Evolutionary conservation across 2,329 filamentous ascomycete species (phyloP).

Genomic region (Alternaria sp.): DNA sequence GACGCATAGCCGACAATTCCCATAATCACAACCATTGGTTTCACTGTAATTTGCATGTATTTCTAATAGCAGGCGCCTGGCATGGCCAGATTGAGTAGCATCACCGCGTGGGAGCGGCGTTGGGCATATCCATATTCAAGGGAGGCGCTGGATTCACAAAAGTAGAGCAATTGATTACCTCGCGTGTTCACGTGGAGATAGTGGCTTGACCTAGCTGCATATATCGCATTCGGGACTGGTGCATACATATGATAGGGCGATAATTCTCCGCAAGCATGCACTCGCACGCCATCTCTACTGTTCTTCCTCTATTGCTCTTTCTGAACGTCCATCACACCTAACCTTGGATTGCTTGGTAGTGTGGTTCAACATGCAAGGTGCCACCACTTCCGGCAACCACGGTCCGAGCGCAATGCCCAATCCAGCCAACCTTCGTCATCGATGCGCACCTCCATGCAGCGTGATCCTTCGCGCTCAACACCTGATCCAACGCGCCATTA

Average conservation of each 20-base stretch:
- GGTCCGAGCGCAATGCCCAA: slow-evolving; percentile 1
- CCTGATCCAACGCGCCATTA: neutral
- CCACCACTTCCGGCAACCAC: neutral
- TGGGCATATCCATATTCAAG: slow-evolving; percentile 15
- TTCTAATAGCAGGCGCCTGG: slow-evolving; percentile 37
- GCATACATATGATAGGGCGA: neutral
- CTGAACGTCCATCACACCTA: no score
- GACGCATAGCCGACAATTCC: slow-evolving; percentile 32
- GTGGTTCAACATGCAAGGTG: neutral
- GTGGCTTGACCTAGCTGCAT: slow-evolving; percentile 10
- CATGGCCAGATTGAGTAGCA: slow-evolving; percentile 38
- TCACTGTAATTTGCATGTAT: slow-evolving; percentile 44
- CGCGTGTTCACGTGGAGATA: slow-evolving; percentile 13
- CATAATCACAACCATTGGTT: slow-evolving; percentile 26
- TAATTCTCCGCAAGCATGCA: neutral
- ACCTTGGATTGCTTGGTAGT: neutral
- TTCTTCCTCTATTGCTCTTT: neutral
- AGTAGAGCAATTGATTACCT: slow-evolving; percentile 13
- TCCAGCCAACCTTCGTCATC: slow-evolving; percentile 5
- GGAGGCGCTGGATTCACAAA: slow-evolving; percentile 22
- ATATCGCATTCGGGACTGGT: neutral
- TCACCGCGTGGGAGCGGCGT: slow-evolving; percentile 35
- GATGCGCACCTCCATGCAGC: neutral
- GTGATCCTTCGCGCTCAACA: neutral
- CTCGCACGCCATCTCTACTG: neutral